phyloP scores from a whole-genome alignment of 176 grass and related monocot genomes.

The Phoenix dactylifera region DNA sequence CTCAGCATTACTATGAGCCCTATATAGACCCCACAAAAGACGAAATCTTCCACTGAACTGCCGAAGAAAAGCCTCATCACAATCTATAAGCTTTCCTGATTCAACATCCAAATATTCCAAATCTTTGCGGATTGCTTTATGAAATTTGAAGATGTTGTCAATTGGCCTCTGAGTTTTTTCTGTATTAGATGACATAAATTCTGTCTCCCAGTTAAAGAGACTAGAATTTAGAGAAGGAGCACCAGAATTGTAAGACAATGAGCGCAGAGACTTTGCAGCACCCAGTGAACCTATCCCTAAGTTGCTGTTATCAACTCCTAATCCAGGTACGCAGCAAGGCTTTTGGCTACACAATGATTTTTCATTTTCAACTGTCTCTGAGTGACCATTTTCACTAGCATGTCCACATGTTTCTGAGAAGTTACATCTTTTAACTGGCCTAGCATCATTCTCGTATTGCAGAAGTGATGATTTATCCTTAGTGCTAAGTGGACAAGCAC shows the following conservation, averaged over 20 bases:
- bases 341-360: slow-evolving; percentile 23
- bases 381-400: slow-evolving; percentile 24
- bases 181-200: slow-evolving; percentile 23
- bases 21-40: slow-evolving; percentile 86
- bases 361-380: slow-evolving; percentile 21
- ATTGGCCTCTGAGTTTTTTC: slow-evolving; percentile 54
- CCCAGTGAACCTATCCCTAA: slow-evolving; percentile 24
- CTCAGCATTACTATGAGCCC: slow-evolving; percentile 91
- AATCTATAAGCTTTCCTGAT: slow-evolving; percentile 61
- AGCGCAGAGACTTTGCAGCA: slow-evolving; percentile 34
- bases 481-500: slow-evolving; percentile 25
- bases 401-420: slow-evolving; percentile 28
- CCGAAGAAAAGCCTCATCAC: slow-evolving; percentile 47
- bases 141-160: slow-evolving; percentile 91
- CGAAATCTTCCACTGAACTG: slow-evolving; percentile 77
- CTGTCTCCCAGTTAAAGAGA: slow-evolving; percentile 55
- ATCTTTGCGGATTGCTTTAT: slow-evolving; percentile 90
- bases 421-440: slow-evolving; percentile 38
- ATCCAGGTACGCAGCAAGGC: slow-evolving; percentile 53
- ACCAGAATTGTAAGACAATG: slow-evolving; percentile 31
- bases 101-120: slow-evolving; percentile 69
- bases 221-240: slow-evolving; percentile 68
- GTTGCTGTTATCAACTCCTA: slow-evolving; percentile 46
- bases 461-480: slow-evolving; percentile 17
- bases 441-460: slow-evolving; percentile 37